Conservation (phyloP, 345 rosid species). For the Brassica nigra region DNA sequence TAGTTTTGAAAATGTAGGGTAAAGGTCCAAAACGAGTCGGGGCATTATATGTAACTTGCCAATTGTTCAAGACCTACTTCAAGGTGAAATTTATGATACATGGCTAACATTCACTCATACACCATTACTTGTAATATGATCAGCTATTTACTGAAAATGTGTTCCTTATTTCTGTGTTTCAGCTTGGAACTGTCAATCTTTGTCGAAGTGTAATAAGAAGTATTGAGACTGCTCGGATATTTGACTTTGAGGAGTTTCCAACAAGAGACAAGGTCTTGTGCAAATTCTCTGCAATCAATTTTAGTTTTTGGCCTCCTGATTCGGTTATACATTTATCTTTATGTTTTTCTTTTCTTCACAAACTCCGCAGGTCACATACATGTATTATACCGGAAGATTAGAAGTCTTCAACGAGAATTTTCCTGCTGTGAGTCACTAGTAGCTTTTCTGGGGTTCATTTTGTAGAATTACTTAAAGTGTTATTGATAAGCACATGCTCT, state of each 20-base stretch:
- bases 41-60: constrained; percentile 93
- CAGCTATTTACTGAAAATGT: constrained; percentile 8
- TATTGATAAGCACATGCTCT: background rate
- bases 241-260: constrained; percentile 96
- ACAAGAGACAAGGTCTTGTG: constrained; percentile 60
- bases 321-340: constrained; percentile 10
- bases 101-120: background rate
- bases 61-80: constrained; percentile 89
- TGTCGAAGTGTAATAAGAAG: constrained; percentile 98
- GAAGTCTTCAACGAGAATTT: constrained; percentile 44
- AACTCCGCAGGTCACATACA: constrained; percentile 78
- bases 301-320: background rate
- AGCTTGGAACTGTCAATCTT: constrained; percentile 98
- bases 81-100: constrained; percentile 52
- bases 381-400: constrained; percentile 96
- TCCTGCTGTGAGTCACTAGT: constrained; percentile 64
- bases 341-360: background rate
- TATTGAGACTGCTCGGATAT: constrained; percentile 50
- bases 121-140: background rate
- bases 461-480: background rate
- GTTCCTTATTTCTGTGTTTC: constrained; percentile 32
- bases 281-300: background rate
- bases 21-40: constrained; percentile 95
- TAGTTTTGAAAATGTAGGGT: constrained; percentile 51
- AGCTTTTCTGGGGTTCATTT: background rate